phyloP scores from a whole-genome alignment of 2,329 filamentous ascomycete genomes.

The Westerdykella sp. region DNA sequence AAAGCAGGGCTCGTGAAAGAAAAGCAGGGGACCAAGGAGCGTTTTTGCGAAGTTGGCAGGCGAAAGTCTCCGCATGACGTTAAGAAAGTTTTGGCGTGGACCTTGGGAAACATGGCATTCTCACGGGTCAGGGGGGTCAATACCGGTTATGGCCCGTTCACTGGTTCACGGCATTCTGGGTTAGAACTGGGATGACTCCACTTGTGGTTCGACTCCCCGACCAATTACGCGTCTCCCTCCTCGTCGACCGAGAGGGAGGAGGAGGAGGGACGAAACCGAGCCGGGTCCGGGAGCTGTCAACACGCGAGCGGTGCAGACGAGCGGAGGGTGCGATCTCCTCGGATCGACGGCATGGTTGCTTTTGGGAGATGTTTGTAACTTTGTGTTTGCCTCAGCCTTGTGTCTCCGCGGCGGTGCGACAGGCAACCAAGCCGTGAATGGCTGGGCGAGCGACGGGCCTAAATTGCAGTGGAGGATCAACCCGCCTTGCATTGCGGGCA shows the following conservation, averaged over 20 bases:
- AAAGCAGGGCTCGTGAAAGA: no score
- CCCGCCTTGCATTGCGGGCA: not conserved
- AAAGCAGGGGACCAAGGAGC: not conserved
- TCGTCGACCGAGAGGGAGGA: not conserved
- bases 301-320: constrained; percentile 13
- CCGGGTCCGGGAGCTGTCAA: constrained; percentile 14
- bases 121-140: not conserved
- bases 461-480: constrained; percentile 13
- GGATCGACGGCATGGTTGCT: constrained; percentile 31
- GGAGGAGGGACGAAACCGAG: not conserved
- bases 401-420: constrained; percentile 11
- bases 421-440: constrained; percentile 16
- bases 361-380: constrained; percentile 15
- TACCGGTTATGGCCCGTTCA: not conserved
- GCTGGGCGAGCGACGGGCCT: constrained; percentile 6
- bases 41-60: not conserved
- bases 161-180: not conserved
- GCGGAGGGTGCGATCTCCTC: constrained; percentile 6
- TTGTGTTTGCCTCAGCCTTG: constrained; percentile 33
- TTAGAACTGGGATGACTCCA: not conserved
- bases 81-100: not conserved
- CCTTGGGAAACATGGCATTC: not conserved
- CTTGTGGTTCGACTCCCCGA: not conserved
- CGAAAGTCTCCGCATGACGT: not conserved
- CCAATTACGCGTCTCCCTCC: not conserved